Base-by-base conservation (phyloP, 495 filamentous ascomycete genomes). In the Trichoderma virens region DNA sequence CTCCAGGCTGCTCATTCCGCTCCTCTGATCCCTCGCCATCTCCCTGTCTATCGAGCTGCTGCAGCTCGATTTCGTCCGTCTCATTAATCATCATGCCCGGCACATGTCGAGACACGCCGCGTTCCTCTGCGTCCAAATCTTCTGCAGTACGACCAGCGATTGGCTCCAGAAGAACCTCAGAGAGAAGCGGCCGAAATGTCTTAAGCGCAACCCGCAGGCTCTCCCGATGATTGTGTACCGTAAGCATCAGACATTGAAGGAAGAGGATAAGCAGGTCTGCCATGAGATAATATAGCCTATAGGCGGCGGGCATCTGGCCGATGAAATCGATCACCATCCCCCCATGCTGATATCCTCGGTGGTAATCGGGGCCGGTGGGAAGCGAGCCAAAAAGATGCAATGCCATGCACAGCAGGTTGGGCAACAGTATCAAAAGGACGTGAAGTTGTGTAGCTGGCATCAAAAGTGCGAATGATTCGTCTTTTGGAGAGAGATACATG, bases 261-360 rank as follows among this genome's bases (percentile, higher is more conserved):
- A 76, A 71, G 62, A 92, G 70, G 32, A 93, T 78, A 1, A 88
- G 65, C 27, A 86, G 27, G 71, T 96, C 92, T 56, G 91, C 76
- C 2, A 76, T 65, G 7, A 91, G 69, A 30, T 93, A 80, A 43
- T 84, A 78, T 13, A 87, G 72, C 66, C 84, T 85, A 45, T 88
- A 84, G 0, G 86, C 83, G 7, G 92, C 90, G 31, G 86, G 86
- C 70, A 85, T 84, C 77, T 95, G 90, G 9, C 92, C 92, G 64
- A 96, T 86, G 70, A 97, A 93, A 73, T 96, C 75, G 65, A 96
- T 86, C 47, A 94, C 81, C 35, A 96, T 71, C 8, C 92, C 90
- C 25, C 92, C 92, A 71, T 96, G 90, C 1, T 94, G 79, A 71
- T 95, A 94, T 7, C 88, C 90, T 60, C 91, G 81, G 28, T 87